These are phyloP conservation scores for Talaromyces sp. DNA, from an alignment of 2,329 filamentous ascomycete species.

Conservation along the genomic window DNA sequence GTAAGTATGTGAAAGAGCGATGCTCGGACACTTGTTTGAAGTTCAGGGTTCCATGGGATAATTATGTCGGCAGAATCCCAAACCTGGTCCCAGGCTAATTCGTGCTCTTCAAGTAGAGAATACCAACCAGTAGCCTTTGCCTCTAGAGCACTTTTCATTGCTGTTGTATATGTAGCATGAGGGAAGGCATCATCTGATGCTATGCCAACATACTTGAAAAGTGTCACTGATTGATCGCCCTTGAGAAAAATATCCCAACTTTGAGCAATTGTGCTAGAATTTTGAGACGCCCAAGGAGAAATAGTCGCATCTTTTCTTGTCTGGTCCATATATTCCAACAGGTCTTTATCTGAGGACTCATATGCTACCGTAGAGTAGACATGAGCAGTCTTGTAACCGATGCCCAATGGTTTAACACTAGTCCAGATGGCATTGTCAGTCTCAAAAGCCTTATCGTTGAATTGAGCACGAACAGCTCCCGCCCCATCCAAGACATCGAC, in stretches of 20 bases:
- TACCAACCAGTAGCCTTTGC: conserved; percentile 27
- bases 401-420: conserved; percentile 10
- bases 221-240: conserved; percentile 38
- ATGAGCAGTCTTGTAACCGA: conserved; percentile 8
- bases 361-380: conserved; percentile 8
- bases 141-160: conserved; percentile 35
- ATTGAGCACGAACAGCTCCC: conserved; percentile 12
- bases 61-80: conserved; percentile 42
- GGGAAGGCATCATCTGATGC: conserved; percentile 59
- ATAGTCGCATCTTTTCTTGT: conserved; percentile 5
- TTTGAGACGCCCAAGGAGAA: conserved; percentile 8
- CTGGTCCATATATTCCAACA: not conserved
- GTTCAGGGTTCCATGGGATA: conserved; percentile 30
- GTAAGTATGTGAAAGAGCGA: conserved; percentile 22
- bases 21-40: conserved; percentile 10
- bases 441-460: conserved; percentile 8
- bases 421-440: conserved; percentile 12
- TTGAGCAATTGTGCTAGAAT: conserved; percentile 13
- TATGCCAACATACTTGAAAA: conserved; percentile 59
- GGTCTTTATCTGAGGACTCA: not conserved
- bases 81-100: conserved; percentile 48
- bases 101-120: conserved; percentile 47
- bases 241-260: conserved; percentile 11
- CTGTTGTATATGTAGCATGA: not conserved
- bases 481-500: conserved; percentile 13